Evolutionary conservation across 176 grass and related monocot species (phyloP), one percentile per base, ranked within the genome.

Genomic region (Puya raimondii): DNA sequence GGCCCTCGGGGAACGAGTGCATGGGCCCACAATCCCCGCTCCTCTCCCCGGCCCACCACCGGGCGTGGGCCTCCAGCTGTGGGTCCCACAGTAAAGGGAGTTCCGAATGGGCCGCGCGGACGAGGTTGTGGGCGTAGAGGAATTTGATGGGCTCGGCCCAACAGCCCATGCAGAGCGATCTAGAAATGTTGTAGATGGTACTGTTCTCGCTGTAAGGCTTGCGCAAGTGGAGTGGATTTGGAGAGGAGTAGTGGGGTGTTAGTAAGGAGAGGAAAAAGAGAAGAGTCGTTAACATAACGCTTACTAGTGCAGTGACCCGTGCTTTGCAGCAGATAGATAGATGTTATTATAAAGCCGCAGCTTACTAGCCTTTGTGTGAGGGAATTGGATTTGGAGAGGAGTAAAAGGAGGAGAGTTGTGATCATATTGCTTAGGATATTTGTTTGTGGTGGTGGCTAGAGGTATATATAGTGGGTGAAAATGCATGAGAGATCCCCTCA

Each of bases 1-100:
- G 76, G 2, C 82, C 82, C 3, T 88, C 80, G 11, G 89, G 82
- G 54, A 88, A 92, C 13, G 89, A 88, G 76, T 92, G 89, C 53
- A 71, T 66, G 56, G 83, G 80, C 50, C 57, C 72, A 77, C 89
- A 92, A 69, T 83, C 85, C 0, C 13, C 51, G 7, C 72, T 70
- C 7, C 85, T 75, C 82, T 85, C 72, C 74, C 48, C 22, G 63
- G 85, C 85, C 89, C 89, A 92, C 80, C 70, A 81, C 50, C 73
- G 74, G 51, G 89, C 82, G 49, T 86, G 81, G 29, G 80, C 15
- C 67, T 68, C 80, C 11, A 92, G 74, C 12, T 64, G 76, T 14
- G 85, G 10, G 15, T 86, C 87, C 89, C 89, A 92, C 52, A 78
- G 25, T 11, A 92, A 76, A 0, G 89, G 85, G 8, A 72, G 70